These are phyloP conservation scores for Corylus americana DNA, from an alignment of 306 rosid genomes.

Conservation along the genomic window DNA sequence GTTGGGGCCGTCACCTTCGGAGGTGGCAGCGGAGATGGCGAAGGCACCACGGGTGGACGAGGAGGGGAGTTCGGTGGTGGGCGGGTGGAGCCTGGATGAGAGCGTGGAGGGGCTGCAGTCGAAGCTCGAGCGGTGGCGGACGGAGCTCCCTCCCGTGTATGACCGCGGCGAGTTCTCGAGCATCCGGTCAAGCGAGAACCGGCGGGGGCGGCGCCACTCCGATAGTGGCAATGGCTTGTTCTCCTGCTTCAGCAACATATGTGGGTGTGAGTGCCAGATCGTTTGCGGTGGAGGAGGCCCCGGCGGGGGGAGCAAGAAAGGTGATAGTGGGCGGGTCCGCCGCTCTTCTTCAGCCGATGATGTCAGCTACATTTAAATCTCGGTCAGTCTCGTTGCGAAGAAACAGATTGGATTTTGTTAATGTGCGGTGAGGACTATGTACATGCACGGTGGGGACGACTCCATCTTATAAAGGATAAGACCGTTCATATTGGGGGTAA, in stretches of 20 bases:
- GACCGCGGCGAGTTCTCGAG: slow-evolving; percentile 57
- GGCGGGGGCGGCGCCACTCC: slow-evolving; percentile 40
- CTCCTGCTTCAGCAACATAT: slow-evolving; percentile 91
- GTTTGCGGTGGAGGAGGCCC: slow-evolving; percentile 64
- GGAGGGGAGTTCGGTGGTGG: slow-evolving; percentile 54
- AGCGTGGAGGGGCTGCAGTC: slow-evolving; percentile 70
- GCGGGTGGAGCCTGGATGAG: slow-evolving; percentile 70
- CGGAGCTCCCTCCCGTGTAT: slow-evolving; percentile 65
- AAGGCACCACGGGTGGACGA: slow-evolving; percentile 37
- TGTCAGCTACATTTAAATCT: slow-evolving; percentile 36
- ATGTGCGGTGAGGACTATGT: too few species aligned
- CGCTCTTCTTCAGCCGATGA: slow-evolving; percentile 43
- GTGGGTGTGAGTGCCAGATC: slow-evolving; percentile 81
- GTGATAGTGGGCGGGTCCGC: slow-evolving; percentile 22
- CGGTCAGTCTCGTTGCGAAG: not conserved
- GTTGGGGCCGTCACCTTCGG: slow-evolving; percentile 92
- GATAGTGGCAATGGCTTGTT: slow-evolving; percentile 64
- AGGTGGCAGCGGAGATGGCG: slow-evolving; percentile 76
- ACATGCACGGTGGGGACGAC: not conserved
- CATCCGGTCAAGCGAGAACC: slow-evolving; percentile 19
- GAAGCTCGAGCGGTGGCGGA: slow-evolving; percentile 78
- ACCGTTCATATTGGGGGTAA: not conserved
- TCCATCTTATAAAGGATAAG: not conserved
- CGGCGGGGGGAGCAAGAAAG: slow-evolving; percentile 26
- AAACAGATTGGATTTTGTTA: not conserved